These are phyloP conservation scores for Parietichytrium sp. DNA, from an alignment of 108 stramenopile species.

Conservation along the genomic window DNA sequence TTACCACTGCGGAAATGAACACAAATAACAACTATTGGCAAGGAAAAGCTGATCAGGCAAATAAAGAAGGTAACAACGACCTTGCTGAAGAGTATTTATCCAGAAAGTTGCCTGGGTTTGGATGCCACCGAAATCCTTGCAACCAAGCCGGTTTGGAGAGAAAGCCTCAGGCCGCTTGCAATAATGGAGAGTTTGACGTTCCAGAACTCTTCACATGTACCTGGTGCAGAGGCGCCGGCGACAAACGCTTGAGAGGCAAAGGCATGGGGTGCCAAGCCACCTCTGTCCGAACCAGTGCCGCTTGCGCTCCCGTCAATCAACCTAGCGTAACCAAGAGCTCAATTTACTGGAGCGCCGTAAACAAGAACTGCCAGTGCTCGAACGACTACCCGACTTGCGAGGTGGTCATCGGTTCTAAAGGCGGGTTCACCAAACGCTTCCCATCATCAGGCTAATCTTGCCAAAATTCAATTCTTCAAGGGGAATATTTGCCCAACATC, in stretches of 20 bases:
- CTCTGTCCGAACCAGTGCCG: not conserved
- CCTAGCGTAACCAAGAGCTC: not conserved
- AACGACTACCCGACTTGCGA: not conserved
- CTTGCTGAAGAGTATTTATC: not conserved
- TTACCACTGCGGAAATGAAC: not conserved
- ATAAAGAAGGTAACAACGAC: not conserved
- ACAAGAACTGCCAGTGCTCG: not conserved
- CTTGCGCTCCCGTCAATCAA: not conserved
- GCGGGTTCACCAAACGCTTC: too few relatives aligned
- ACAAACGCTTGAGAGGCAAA: not conserved
- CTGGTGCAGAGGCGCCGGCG: not conserved
- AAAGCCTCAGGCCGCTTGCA: not conserved
- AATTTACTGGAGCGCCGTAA: not conserved
- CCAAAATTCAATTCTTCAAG: too few relatives aligned
- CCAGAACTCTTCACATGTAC: not conserved
- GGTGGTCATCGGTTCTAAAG: too few relatives aligned
- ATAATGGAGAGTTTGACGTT: not conserved
- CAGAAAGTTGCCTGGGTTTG: not conserved
- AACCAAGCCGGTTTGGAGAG: not conserved
- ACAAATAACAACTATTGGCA: not conserved
- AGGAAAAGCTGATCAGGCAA: too few relatives aligned
- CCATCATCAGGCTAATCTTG: too few relatives aligned
- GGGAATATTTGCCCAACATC: too few relatives aligned
- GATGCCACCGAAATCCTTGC: not conserved
- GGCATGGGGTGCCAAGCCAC: not conserved